A percentile compares a stretch with the other conserved stretches of the same genome.
Conservation (phyloP, 345 rosid genomes). For the Brassica juncea region DNA sequence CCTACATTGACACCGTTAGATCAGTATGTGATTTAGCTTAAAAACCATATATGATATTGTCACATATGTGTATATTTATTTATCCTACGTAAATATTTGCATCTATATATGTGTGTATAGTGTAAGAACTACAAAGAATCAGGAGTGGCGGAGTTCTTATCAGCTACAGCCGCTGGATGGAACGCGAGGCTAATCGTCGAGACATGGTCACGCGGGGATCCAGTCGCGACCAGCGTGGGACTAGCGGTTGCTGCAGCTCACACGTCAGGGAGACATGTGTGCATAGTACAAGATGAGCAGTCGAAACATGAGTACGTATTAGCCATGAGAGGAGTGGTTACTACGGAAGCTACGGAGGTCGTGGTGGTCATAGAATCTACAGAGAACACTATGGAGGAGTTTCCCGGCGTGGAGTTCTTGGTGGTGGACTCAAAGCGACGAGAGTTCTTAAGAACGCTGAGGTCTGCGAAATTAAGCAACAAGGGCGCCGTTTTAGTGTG, state of each 20-base stretch:
- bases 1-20: constrained; percentile 68
- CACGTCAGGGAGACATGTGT: constrained; percentile 73
- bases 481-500: constrained; percentile 80
- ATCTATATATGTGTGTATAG: constrained; percentile 39
- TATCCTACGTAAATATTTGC: not conserved
- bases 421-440: constrained; percentile 63
- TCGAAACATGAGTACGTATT: constrained; percentile 57
- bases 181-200: constrained; percentile 71
- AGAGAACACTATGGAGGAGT: constrained; percentile 53
- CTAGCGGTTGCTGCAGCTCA: constrained; percentile 69
- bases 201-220: constrained; percentile 71
- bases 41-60: not conserved
- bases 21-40: constrained; percentile 45
- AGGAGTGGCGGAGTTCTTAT: constrained; percentile 69
- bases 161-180: constrained; percentile 95
- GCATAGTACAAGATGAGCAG: constrained; percentile 70
- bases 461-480: constrained; percentile 53
- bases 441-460: constrained; percentile 61
- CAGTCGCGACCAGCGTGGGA: constrained; percentile 70
- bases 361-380: constrained; percentile 53
- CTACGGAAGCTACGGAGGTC: constrained; percentile 38
- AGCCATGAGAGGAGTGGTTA: constrained; percentile 44
- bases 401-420: constrained; percentile 68
- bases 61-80: not conserved
- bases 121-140: constrained; percentile 54